Evolutionary conservation across 345 rosid species (phyloP).

Genomic region (Physaria fendleri): DNA sequence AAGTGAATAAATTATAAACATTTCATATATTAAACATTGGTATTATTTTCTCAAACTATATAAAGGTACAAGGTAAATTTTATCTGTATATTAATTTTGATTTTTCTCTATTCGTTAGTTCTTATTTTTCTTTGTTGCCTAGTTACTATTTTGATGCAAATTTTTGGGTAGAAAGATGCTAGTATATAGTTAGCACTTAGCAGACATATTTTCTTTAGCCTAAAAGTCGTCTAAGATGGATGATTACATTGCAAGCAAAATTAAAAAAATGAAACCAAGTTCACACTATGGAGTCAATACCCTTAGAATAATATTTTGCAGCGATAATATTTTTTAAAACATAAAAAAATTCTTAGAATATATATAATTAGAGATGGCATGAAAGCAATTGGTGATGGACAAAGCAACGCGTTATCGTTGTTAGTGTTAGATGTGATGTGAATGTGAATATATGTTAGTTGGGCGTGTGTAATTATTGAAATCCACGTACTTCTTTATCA

Average conservation of each 20-base stretch:
- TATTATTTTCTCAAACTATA: too few species aligned
- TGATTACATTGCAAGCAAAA: neutral
- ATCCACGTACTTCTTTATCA: conserved; percentile 19
- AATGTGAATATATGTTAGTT: neutral
- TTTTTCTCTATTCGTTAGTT: neutral
- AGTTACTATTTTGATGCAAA: neutral
- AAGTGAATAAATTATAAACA: too few species aligned
- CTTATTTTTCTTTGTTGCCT: too few species aligned
- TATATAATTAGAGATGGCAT: neutral
- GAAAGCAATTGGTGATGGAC: neutral
- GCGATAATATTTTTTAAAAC: conserved; percentile 2
- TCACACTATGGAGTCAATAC: neutral
- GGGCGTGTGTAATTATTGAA: conserved; percentile 18
- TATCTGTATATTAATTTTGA: neutral
- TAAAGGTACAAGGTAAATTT: too few species aligned
- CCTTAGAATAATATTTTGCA: neutral
- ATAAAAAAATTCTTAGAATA: neutral
- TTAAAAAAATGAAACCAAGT: neutral
- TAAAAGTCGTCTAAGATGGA: neutral
- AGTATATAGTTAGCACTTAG: neutral
- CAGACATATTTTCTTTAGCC: neutral
- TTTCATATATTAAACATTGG: neutral
- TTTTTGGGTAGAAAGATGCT: neutral
- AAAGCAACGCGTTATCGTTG: neutral
- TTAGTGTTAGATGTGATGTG: conserved; percentile 12